Conservation (phyloP, 495 filamentous ascomycete genomes). For the Aspergillus sclerotiicarbonarius region DNA sequence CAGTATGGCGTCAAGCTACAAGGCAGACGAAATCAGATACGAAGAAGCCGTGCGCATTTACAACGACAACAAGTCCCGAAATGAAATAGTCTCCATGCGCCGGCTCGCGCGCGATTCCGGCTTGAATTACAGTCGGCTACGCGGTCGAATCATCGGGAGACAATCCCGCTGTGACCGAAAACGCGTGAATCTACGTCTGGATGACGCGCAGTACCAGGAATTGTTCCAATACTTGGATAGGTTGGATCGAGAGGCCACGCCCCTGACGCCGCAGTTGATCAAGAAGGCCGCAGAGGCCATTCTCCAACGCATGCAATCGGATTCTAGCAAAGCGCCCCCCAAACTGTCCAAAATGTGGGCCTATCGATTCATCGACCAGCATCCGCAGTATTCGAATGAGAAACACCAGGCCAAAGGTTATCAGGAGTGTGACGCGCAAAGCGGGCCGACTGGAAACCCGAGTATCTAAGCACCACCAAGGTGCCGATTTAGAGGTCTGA, state of each 20-base stretch:
- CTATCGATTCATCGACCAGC: neutral
- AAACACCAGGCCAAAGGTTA: neutral
- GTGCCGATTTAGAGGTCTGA: no score
- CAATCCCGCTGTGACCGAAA: neutral
- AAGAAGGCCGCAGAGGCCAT: neutral
- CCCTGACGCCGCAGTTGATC: neutral
- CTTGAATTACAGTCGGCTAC: neutral
- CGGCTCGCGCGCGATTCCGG: neutral
- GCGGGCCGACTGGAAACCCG: no score
- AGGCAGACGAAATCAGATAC: neutral
- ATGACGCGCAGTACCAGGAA: neutral
- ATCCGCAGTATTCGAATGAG: neutral
- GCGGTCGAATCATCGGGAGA: neutral
- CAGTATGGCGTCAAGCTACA: neutral
- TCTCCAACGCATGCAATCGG: neutral
- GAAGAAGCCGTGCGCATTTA: neutral
- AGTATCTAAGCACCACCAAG: no score
- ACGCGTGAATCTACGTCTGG: neutral
- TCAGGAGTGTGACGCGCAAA: no score
- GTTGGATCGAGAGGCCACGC: neutral
- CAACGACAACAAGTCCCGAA: neutral
- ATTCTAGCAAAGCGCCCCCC: neutral
- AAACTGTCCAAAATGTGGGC: neutral
- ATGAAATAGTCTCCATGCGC: slow-evolving; percentile 1
- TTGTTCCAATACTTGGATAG: neutral